These are phyloP conservation scores for Fusarium continuum DNA, from an alignment of 2,329 filamentous ascomycete genomes.

Conservation along the genomic window DNA sequence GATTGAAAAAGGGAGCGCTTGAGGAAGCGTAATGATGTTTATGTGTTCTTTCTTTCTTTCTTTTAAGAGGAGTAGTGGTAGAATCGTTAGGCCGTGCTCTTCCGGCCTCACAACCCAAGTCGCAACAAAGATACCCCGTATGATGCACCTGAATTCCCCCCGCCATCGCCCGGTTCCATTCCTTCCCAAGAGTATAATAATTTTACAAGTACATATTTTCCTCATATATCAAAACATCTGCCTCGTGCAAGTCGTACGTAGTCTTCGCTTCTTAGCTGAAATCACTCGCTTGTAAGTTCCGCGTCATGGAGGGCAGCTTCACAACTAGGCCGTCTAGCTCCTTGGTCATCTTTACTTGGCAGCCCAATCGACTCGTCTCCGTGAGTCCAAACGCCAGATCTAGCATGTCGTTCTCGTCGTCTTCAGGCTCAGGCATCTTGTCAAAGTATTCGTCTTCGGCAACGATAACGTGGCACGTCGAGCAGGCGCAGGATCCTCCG, in stretches of 20 bases:
- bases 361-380: slow-evolving; percentile 84
- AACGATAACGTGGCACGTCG: slow-evolving; percentile 91
- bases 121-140: slow-evolving; percentile 45
- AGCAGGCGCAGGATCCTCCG: slow-evolving; percentile 92
- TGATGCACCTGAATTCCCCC: slow-evolving; percentile 42
- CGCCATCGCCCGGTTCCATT: slow-evolving; percentile 35
- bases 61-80: slow-evolving; percentile 44
- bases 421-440: slow-evolving; percentile 78
- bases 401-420: slow-evolving; percentile 90
- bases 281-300: slow-evolving; percentile 95
- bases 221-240: slow-evolving; percentile 33
- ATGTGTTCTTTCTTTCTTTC: slow-evolving; percentile 30
- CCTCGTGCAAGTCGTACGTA: slow-evolving; percentile 15
- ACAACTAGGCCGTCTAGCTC: slow-evolving; percentile 89
- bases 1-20: slow-evolving; percentile 65
- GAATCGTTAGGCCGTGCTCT: slow-evolving; percentile 42
- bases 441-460: slow-evolving; percentile 77
- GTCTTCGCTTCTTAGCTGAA: slow-evolving; percentile 66
- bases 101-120: slow-evolving; percentile 41
- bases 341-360: slow-evolving; percentile 91
- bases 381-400: slow-evolving; percentile 90
- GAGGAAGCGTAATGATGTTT: slow-evolving; percentile 61
- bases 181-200: slow-evolving; percentile 38
- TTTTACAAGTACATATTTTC: slow-evolving; percentile 43
- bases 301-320: slow-evolving; percentile 88